Base-by-base conservation (phyloP, 495 filamentous ascomycete genomes). In the Xylaria flabelliformis region DNA sequence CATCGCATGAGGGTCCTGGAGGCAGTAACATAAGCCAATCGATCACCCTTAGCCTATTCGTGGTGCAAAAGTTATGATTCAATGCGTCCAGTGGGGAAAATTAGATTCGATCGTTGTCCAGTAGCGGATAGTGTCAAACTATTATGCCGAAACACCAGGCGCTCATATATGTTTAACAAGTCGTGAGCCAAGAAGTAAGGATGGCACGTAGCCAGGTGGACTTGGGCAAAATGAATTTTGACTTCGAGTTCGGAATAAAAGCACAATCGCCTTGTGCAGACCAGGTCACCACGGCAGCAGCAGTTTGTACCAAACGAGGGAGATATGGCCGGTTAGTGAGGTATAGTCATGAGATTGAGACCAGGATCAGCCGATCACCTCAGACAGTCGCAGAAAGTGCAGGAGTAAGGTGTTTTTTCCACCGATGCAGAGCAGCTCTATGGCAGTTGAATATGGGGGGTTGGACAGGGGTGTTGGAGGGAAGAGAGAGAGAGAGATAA, bases 1-100 rank as follows among this genome's bases (percentile, higher is more conserved):
- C 77, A 79, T 79, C 76, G 77, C 76, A 78, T 78, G 69, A 68
- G 63, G 63, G 64, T 70, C 59, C 65, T 56, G 59, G 9, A 50
- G 34, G 70, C 26, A 26, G 51, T 61, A 66, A 19, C 69, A 65
- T 71, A 71, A 34, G 69, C 48, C 41, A 15, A 36, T 71, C 39
- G 61, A 58, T 59, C 41, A 61, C 58, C 42, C 26, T 13, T 24
- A 15, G 61, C 66, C 36, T 9, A 34, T 26, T 2, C 34, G 46
- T 29, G 26, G 44, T 41, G 46, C 24, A 32, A n/a, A 21, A 24
- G 44, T 29, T 63, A 65, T 55, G 24, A 72, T 50, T 65, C 50
- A 50, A 67, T 32, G 50, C 39, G n/a, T 34, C n/a, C 7, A 8
- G 36, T 24, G 10, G 24, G 24, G 7, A 24, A 1, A 15, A 48